Evolutionary conservation across 2,329 filamentous ascomycete species (phyloP), one percentile per base, ranked within the genome.

Genomic region (Fusarium hostae): DNA sequence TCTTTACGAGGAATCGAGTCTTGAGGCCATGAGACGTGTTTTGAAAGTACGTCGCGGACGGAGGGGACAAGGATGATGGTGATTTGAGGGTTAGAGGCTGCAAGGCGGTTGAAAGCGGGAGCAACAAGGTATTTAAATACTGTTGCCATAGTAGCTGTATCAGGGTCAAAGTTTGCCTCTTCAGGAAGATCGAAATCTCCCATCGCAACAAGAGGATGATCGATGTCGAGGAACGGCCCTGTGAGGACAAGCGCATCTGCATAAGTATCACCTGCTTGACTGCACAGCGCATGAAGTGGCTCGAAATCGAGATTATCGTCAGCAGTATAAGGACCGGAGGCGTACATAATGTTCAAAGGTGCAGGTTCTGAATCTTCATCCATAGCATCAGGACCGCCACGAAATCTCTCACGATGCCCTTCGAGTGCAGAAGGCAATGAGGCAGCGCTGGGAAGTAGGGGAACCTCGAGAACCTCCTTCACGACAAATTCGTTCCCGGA

Each of bases 221-320:
- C 94, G 39, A 92, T 86, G 79, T 98, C 96, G 72, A 99, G 86
- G 79, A 99, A 98, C 1, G 96, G 96, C 0, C 96, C 96, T 7
- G 89, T 85, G 12, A 99, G 86, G 45, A 98, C 87, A 32, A 99
- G 83, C 6, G 89, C 89, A 79, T 99, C 96, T 15, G 91, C 92
- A 71, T 89, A 91, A 26, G 87, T 88, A 71, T 94, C 90, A 20
- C 90, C 90, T 12, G 95, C 94, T 75, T 91, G 91, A 73, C 88
- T 87, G 78, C 95, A 95, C 20, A 99, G 86, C 34, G 93, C 90
- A 76, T 94, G 90, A 3, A 99, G 84, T 11, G 95, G 92, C 76
- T 97, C 93, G 78, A 95, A 99, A 72, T 94, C 92, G 48, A 99
- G 90, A 77, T 97, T 97, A 76, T 95, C 93, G 74, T 98, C 95